A percentile compares a stretch with the other conserved stretches of the same genome.
Evolutionary conservation across 108 stramenopile genomes (phyloP).

Genomic region (Cyclotella atomus): DNA sequence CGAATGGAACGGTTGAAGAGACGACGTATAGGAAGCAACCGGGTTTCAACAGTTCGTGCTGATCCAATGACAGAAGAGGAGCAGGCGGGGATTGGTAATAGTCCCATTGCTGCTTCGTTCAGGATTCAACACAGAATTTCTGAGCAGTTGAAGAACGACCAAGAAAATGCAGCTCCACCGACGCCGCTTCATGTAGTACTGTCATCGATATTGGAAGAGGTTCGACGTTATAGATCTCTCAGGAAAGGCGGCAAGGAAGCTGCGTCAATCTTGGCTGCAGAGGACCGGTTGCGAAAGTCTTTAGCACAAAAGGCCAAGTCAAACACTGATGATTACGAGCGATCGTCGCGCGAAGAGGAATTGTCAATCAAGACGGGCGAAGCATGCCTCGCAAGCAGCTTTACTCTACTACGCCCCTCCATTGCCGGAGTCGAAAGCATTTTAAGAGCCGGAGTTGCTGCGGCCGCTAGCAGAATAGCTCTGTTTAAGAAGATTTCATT

Average conservation of each 20-base stretch:
- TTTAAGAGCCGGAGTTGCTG: constrained; percentile 61
- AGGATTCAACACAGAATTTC: constrained; percentile 47
- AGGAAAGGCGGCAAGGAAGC: constrained; percentile 61
- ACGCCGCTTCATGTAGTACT: constrained; percentile 19
- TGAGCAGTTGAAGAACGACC: constrained; percentile 39
- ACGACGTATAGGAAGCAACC: constrained; percentile 52
- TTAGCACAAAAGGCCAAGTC: constrained; percentile 23
- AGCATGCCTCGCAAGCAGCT: constrained; percentile 68
- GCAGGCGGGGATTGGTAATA: constrained; percentile 21
- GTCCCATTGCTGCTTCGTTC: constrained; percentile 26
- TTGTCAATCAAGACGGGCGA: constrained; percentile 62
- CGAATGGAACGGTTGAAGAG: constrained; percentile 45
- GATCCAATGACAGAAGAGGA: constrained; percentile 6
- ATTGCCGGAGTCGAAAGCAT: constrained; percentile 68
- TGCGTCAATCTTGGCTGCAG: constrained; percentile 62
- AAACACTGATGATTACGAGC: constrained; percentile 2
- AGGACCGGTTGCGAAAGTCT: constrained; percentile 45
- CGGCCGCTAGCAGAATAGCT: constrained; percentile 49
- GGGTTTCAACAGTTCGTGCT: constrained; percentile 3
- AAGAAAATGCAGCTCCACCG: constrained; percentile 10
- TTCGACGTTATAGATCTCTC: constrained; percentile 40
- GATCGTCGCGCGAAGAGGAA: no score
- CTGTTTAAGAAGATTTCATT: constrained; percentile 50
- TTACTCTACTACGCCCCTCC: constrained; percentile 68
- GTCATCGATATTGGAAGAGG: constrained; percentile 45